Base-by-base conservation (phyloP, 2,329 filamentous ascomycete species). In the Ascochyta clinopodiicola region DNA sequence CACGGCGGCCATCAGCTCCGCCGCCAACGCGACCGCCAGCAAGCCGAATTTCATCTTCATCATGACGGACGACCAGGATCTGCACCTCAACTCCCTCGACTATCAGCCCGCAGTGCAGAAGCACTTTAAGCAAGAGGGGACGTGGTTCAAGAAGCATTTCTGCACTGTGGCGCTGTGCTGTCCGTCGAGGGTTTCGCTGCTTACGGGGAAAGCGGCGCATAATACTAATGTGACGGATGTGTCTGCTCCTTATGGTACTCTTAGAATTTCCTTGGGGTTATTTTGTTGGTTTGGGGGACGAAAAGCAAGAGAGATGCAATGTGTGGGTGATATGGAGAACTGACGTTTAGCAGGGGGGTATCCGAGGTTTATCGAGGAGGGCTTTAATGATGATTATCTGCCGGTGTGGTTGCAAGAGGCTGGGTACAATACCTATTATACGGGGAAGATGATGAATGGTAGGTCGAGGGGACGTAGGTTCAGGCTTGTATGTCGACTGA, bases 401-500 rank as follows among this genome's bases (percentile, higher is more conserved):
- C 88, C 88, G 0, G 70, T 91, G 0, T 91, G 88, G 88, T 74
- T 92, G n/a, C 86, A 90, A 61, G 71, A 82, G 4, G 84, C 83
- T 0, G 88, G 87, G 0, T 91, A 91, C 67, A 84, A 85, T 60
- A 90, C 88, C 0, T 90, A 89, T 66, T 91, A 91, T 63, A 85
- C 84, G 0, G 89, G 87, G n/a, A 91, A 92, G 67, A 77, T 90
- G 4, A 88, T 88, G 75, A 91, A 91, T 61, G 52, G 51, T 45
- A 32, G 1, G 37, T 21, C 12, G 4, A 38, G 4, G 2, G 10
- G 10, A 5, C 6, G 5, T 9, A 2, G n/a, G 2, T 22, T 13
- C 2, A n/a, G 5, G 17, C 6, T 1, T 4, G 15, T 10, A 9
- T 22, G 6, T 32, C 12, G 22, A 17, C 17, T 17, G 17, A 17